phyloP scores from a whole-genome alignment of 805 yeast genomes.

The Pichia nakasei region DNA sequence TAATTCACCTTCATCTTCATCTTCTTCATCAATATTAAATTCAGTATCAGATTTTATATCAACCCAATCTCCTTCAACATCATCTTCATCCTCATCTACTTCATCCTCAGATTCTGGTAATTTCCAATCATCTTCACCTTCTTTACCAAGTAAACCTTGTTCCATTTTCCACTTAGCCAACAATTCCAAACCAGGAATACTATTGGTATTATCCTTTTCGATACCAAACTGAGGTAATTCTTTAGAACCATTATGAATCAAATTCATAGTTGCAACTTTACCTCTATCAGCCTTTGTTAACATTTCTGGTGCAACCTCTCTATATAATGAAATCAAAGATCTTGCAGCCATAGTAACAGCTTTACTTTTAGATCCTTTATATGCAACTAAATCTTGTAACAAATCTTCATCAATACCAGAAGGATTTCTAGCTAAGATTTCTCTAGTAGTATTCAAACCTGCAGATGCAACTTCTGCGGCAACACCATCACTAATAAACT shows the following conservation, averaged over 20 bases:
- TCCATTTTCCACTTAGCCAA: slow-evolving; percentile 77
- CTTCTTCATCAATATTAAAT: slow-evolving; percentile 45
- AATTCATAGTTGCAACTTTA: slow-evolving; percentile 76
- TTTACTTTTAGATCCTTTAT: slow-evolving; percentile 89
- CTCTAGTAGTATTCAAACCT: slow-evolving; percentile 92
- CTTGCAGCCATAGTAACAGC: slow-evolving; percentile 94
- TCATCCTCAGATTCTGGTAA: slow-evolving; percentile 47
- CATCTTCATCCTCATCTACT: slow-evolving; percentile 40
- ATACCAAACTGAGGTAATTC: slow-evolving; percentile 63
- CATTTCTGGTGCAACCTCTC: slow-evolving; percentile 97
- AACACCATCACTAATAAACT: slow-evolving; percentile 96
- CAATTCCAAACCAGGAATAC: slow-evolving; percentile 86
- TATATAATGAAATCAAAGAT: slow-evolving; percentile 70
- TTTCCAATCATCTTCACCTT: slow-evolving; percentile 53
- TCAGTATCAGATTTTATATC: slow-evolving; percentile 67
- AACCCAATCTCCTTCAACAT: slow-evolving; percentile 89
- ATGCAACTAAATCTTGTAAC: slow-evolving; percentile 81
- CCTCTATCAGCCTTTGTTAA: slow-evolving; percentile 86
- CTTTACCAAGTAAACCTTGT: slow-evolving; percentile 45
- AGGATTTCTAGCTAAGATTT: slow-evolving; percentile 88
- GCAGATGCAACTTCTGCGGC: slow-evolving; percentile 98
- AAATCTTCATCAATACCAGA: slow-evolving; percentile 84
- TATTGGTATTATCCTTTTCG: slow-evolving; percentile 51
- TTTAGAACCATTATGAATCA: slow-evolving; percentile 48
- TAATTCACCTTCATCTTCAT: slow-evolving; percentile 24